phyloP scores from a whole-genome alignment of 225 moss, liverwort and hornwort species.

The Straminergon stramineum region DNA sequence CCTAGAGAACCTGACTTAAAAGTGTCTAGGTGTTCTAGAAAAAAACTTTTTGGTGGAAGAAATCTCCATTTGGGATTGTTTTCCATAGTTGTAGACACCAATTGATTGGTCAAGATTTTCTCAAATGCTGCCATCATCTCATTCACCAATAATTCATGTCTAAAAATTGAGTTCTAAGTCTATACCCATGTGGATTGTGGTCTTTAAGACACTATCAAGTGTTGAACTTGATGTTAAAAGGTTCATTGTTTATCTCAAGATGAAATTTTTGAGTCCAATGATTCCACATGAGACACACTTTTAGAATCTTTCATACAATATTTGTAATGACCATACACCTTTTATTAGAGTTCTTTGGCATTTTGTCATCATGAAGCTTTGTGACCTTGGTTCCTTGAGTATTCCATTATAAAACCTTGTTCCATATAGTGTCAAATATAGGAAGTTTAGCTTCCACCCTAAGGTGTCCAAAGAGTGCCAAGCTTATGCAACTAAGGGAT shows the following conservation, averaged over 20 bases:
- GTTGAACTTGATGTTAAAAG: no score
- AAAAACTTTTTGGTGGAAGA: accelerated
- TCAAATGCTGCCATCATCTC: no score
- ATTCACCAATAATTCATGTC: no score
- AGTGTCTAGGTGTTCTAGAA: accelerated
- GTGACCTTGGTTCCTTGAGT: accelerated
- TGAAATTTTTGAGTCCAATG: no score
- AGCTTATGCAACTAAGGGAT: accelerated
- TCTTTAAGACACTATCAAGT: no score
- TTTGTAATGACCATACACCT: background rate
- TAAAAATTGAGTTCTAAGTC: no score
- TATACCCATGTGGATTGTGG: no score
- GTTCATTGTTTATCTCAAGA: no score
- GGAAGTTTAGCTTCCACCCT: background rate
- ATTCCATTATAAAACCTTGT: background rate
- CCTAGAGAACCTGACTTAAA: accelerated
- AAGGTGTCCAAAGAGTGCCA: accelerated
- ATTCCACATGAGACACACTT: background rate
- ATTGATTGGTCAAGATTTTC: no score
- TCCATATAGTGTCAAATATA: background rate
- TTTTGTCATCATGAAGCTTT: accelerated
- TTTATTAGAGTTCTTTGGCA: background rate
- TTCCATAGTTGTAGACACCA: no score
- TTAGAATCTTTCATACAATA: background rate
- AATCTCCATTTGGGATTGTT: no score